These are phyloP conservation scores for Penicillium glabrum DNA, from an alignment of 2,329 filamentous ascomycete species.

Conservation along the genomic window DNA sequence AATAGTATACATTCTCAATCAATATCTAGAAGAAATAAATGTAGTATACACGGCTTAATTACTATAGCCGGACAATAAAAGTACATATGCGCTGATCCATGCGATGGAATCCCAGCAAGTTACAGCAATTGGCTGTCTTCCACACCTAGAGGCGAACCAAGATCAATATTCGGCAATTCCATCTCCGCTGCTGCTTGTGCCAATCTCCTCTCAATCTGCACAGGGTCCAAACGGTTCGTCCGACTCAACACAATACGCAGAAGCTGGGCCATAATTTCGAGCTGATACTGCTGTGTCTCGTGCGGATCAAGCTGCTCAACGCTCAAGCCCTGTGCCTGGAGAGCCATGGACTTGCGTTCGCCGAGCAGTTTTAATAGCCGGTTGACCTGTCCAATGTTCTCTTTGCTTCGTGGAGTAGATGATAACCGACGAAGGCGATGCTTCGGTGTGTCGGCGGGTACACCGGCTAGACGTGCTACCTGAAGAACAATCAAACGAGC, in stretches of 20 bases:
- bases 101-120: conserved; percentile 6
- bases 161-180: conserved; percentile 32
- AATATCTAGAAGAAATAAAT: not conserved
- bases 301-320: conserved; percentile 37
- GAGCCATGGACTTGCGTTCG: conserved; percentile 34
- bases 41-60: conserved; percentile 13
- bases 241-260: conserved; percentile 42
- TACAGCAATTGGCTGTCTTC: conserved; percentile 27
- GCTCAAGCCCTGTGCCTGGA: conserved; percentile 32
- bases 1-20: conserved; percentile 5
- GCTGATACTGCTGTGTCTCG: conserved; percentile 40
- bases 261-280: conserved; percentile 45
- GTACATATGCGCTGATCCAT: conserved; percentile 13
- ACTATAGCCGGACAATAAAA: not conserved
- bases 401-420: conserved; percentile 42
- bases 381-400: conserved; percentile 46
- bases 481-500: conserved; percentile 51
- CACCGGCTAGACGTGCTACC: conserved; percentile 46
- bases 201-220: conserved; percentile 36
- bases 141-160: conserved; percentile 29
- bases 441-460: conserved; percentile 32
- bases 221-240: conserved; percentile 25
- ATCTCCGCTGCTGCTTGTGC: conserved; percentile 38
- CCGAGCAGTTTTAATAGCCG: conserved; percentile 46
- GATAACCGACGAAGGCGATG: conserved; percentile 43